phyloP scores from a whole-genome alignment of 2,329 filamentous ascomycete species.

The Colletotrichum godetiae region DNA sequence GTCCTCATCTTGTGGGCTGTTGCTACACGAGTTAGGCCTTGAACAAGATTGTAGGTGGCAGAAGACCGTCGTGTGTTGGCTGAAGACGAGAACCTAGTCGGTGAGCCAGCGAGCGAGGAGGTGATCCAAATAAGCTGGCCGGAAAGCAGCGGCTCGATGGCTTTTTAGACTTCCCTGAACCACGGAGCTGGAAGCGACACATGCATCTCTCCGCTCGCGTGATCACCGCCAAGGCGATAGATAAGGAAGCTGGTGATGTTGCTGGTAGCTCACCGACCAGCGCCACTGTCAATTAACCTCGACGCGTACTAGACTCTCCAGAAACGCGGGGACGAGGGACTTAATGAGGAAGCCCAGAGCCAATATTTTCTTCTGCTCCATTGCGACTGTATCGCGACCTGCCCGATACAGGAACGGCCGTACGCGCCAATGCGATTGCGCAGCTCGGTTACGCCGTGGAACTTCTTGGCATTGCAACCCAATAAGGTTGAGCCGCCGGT shows the following conservation, averaged over 20 bases:
- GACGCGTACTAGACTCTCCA: not conserved
- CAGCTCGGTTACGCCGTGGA: conserved; percentile 3
- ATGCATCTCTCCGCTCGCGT: conserved; percentile 11
- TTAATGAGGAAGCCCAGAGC: conserved; percentile 19
- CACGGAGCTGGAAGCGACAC: not conserved
- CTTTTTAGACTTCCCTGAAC: not conserved
- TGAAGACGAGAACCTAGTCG: not conserved
- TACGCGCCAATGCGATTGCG: conserved; percentile 10
- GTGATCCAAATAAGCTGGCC: no score
- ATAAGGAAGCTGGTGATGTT: conserved; percentile 22
- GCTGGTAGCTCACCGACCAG: not conserved
- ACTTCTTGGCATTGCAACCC: conserved; percentile 13
- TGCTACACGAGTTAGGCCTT: not conserved
- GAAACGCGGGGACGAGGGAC: conserved; percentile 6
- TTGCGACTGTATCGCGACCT: not conserved
- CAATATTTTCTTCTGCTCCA: not conserved
- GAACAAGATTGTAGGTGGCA: not conserved
- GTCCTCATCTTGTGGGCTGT: conserved; percentile 27
- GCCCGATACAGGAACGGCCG: conserved; percentile 25
- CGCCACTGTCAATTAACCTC: not conserved
- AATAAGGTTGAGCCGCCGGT: conserved; percentile 3
- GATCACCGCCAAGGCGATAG: conserved; percentile 24
- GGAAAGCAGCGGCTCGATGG: not conserved
- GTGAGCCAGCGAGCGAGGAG: not conserved
- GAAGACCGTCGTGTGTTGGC: not conserved